Evolutionary conservation across 2,329 filamentous ascomycete species (phyloP).

Genomic region (Colletotrichum chlorophyti): DNA sequence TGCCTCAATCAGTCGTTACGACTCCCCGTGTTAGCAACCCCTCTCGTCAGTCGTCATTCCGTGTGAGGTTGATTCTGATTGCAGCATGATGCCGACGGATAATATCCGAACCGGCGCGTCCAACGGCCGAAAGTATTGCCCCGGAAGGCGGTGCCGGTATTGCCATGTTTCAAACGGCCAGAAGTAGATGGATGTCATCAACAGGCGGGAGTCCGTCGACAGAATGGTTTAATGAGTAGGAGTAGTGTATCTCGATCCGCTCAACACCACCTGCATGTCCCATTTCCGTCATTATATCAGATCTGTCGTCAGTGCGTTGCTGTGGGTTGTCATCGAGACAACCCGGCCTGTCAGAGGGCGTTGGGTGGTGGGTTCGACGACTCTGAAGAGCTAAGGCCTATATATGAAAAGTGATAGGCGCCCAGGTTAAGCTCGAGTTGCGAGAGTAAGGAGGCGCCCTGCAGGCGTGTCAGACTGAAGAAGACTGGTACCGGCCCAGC

Average conservation of each 20-base stretch:
- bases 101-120: background rate
- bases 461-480: background rate
- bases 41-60: background rate
- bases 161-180: constrained; percentile 18
- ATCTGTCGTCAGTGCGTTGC: background rate
- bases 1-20: constrained; percentile 1
- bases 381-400: constrained; percentile 6
- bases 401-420: constrained; percentile 20
- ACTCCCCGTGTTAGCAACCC: background rate
- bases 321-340: background rate
- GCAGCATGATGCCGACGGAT: background rate
- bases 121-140: constrained; percentile 13
- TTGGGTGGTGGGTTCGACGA: constrained; percentile 2
- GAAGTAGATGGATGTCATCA: constrained; percentile 7
- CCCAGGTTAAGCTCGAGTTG: background rate
- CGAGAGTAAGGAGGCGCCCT: constrained; percentile 16
- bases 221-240: no score
- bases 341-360: background rate
- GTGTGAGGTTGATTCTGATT: background rate
- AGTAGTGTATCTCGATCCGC: constrained; percentile 7
- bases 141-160: constrained; percentile 7
- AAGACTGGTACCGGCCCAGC: background rate
- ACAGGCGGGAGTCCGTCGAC: background rate
- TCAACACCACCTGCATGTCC: no score
- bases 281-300: background rate